phyloP scores from a whole-genome alignment of 805 yeast genomes.

The Wickerhamomyces xylosicus region DNA sequence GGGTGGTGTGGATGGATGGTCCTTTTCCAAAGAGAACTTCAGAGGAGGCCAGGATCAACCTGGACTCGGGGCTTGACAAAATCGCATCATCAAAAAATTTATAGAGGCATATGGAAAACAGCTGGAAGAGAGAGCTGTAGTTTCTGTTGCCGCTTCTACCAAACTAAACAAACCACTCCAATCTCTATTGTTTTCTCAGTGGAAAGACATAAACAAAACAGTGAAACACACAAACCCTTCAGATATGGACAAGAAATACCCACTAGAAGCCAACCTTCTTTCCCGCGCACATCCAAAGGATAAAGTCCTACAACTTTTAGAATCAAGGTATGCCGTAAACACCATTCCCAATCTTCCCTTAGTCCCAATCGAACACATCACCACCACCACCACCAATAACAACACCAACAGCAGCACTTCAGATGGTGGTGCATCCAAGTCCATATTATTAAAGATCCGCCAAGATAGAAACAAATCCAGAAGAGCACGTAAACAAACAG shows the following conservation, averaged over 20 bases:
- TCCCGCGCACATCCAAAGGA: slow-evolving; percentile 11
- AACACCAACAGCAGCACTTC: slow-evolving; percentile 15
- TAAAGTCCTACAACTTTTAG: slow-evolving; percentile 22
- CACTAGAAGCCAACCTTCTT: slow-evolving; percentile 13
- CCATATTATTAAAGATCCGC: slow-evolving; percentile 8
- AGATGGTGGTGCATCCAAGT: slow-evolving; percentile 14
- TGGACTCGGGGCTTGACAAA: too few relatives aligned
- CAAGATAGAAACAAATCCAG: slow-evolving; percentile 9
- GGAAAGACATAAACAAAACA: too few relatives aligned
- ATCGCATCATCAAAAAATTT: too few relatives aligned
- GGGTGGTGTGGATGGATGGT: too few relatives aligned
- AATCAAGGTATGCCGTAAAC: slow-evolving; percentile 22
- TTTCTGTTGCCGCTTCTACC: too few relatives aligned
- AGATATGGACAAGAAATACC: slow-evolving; percentile 18
- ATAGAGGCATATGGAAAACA: too few relatives aligned
- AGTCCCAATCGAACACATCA: slow-evolving; percentile 19
- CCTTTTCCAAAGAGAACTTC: too few relatives aligned
- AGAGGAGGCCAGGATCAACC: too few relatives aligned
- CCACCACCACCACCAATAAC: not conserved
- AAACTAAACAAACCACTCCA: too few relatives aligned
- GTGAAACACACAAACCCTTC: too few relatives aligned
- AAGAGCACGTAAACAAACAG: slow-evolving; percentile 19
- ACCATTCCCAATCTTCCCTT: slow-evolving; percentile 21
- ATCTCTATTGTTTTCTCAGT: too few relatives aligned
- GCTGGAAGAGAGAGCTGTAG: too few relatives aligned